These are phyloP conservation scores for Rutstroemia sp. DNA, from an alignment of 2,329 filamentous ascomycete species.

Conservation along the genomic window DNA sequence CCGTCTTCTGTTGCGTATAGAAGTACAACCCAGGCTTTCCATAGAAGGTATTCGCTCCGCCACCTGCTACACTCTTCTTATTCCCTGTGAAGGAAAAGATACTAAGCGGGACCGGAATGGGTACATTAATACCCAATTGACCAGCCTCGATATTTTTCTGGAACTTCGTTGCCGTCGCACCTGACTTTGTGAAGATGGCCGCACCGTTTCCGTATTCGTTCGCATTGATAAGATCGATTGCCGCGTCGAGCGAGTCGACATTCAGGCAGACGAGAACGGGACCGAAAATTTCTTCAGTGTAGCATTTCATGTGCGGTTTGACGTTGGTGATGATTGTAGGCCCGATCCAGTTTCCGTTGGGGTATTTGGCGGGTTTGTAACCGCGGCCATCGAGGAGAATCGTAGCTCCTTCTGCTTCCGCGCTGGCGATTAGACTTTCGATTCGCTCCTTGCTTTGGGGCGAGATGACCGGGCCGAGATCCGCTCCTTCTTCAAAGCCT, in stretches of 20 bases:
- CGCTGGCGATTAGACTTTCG: slow-evolving; percentile 65
- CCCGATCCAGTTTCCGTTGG: slow-evolving; percentile 78
- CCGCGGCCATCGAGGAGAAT: slow-evolving; percentile 77
- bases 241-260: slow-evolving; percentile 70
- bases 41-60: slow-evolving; percentile 91
- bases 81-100: slow-evolving; percentile 69
- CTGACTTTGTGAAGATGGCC: slow-evolving; percentile 76
- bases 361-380: slow-evolving; percentile 68
- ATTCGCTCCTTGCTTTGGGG: slow-evolving; percentile 74
- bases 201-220: slow-evolving; percentile 86
- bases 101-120: slow-evolving; percentile 59
- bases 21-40: slow-evolving; percentile 88
- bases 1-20: slow-evolving; percentile 96
- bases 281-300: slow-evolving; percentile 79
- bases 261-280: slow-evolving; percentile 78
- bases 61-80: slow-evolving; percentile 88
- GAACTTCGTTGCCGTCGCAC: slow-evolving; percentile 70
- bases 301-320: slow-evolving; percentile 74
- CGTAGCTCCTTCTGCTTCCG: slow-evolving; percentile 73
- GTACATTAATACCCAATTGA: slow-evolving; percentile 80
- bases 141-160: slow-evolving; percentile 76
- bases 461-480: slow-evolving; percentile 76
- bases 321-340: slow-evolving; percentile 80
- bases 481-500: slow-evolving; percentile 72
- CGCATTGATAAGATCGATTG: slow-evolving; percentile 72